These are phyloP conservation scores for Coemansia sp. DNA, from an alignment of 192 early-diverging fungal genomes.

Conservation along the genomic window DNA sequence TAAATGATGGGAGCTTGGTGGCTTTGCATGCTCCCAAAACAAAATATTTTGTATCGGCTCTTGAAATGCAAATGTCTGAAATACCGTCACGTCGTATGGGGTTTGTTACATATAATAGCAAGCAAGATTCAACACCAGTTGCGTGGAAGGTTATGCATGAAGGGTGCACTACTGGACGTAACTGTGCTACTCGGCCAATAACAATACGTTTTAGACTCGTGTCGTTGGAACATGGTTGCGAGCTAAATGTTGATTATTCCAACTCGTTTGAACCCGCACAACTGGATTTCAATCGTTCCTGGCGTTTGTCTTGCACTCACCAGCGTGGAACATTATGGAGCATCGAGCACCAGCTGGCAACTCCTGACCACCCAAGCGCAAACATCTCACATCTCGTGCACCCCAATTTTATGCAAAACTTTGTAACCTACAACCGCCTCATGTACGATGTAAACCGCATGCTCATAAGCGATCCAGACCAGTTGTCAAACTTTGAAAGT, in stretches of 20 bases:
- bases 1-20: conserved; percentile 68
- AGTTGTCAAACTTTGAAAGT: conserved; percentile 76
- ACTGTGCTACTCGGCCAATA: neutral
- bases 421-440: conserved; percentile 83
- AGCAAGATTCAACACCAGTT: neutral
- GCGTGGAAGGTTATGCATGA: neutral
- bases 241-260: neutral
- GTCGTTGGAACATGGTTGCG: neutral
- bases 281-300: neutral
- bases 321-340: neutral
- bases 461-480: conserved; percentile 83
- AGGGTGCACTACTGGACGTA: neutral
- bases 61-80: neutral
- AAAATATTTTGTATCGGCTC: conserved; percentile 67
- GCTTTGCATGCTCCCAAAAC: conserved; percentile 65
- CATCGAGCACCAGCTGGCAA: neutral
- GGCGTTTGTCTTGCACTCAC: neutral
- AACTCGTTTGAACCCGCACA: neutral
- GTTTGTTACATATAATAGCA: neutral
- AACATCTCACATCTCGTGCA: neutral
- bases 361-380: neutral
- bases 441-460: conserved; percentile 96
- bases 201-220: neutral
- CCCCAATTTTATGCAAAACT: conserved; percentile 67
- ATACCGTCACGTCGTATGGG: neutral